Percentiles rank a stretch among this genome's conserved stretches.
phyloP scores from a whole-genome alignment of 129 eudicot genomes.

The Ambrosia trifida region DNA sequence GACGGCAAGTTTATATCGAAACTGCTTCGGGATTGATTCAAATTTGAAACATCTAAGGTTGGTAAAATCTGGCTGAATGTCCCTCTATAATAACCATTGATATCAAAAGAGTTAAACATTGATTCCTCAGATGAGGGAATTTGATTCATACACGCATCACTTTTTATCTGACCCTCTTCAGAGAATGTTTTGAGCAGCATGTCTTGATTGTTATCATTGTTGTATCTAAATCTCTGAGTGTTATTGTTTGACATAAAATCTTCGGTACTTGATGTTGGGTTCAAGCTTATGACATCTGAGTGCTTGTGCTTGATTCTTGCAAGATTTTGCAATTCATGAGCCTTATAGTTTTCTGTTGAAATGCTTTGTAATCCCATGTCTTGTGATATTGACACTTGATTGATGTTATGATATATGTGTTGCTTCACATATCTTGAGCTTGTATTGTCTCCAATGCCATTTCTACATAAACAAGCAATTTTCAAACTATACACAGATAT shows the following conservation, averaged over 20 bases:
- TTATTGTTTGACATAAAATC: constrained; percentile 33
- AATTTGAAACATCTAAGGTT: constrained; percentile 49
- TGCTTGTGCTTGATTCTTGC: constrained; percentile 45
- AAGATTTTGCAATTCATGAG: constrained; percentile 32
- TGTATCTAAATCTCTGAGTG: not conserved
- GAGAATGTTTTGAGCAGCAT: constrained; percentile 43
- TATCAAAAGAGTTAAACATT: constrained; percentile 13
- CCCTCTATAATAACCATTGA: constrained; percentile 21
- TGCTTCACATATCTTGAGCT: constrained; percentile 10
- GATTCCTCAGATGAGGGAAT: constrained; percentile 24
- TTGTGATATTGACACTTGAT: constrained; percentile 43
- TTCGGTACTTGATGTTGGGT: constrained; percentile 41
- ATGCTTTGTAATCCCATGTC: constrained; percentile 42
- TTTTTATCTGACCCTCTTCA: constrained; percentile 35
- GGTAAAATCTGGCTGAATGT: constrained; percentile 60
- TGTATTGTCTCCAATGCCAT: constrained; percentile 13
- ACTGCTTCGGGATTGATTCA: constrained; percentile 36
- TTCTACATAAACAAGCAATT: constrained; percentile 1
- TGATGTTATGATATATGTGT: constrained; percentile 9
- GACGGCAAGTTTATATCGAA: constrained; percentile 59
- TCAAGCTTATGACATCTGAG: constrained; percentile 39
- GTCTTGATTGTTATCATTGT: constrained; percentile 30
- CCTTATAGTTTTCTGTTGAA: constrained; percentile 7
- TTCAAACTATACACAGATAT: constrained; percentile 1
- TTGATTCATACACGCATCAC: constrained; percentile 26